Evolutionary conservation across 2,329 filamentous ascomycete genomes (phyloP), one percentile per base, ranked within the genome.

Genomic region (Xylariomycetidae sp.): DNA sequence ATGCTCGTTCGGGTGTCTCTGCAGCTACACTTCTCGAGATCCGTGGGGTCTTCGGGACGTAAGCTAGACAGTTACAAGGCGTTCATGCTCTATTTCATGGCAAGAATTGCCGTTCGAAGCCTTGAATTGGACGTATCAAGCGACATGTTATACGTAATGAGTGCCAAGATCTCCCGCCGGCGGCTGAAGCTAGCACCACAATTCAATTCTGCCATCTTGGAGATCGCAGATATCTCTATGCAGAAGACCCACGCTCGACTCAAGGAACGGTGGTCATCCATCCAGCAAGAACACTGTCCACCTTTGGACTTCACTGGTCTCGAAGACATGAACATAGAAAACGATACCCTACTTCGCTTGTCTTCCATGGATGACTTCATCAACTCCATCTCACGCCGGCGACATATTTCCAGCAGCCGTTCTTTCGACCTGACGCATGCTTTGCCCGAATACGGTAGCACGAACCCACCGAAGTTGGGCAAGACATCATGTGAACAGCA

Each of bases 1-100:
- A 56, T 80, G 1, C 54, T 78, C 0, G 34, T 80, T 3, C 69
- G 75, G 1, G 71, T 77, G 1, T 49, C 61, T 0, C 39, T 77
- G 3, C 72, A 79, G 32, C 42, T 62, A 3, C 25, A 41, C 9
- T 36, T 53, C n/a, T 27, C 34, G 8, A 27, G 45, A 6, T 25
- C 35, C 9, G 6, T 17, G 20, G 2, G 19, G 16, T 2, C 18
- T 23, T 4, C 26, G 29, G 9, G 27, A 30, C 2, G 30, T 5
- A 10, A 9, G 28, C 6, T 16, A 15, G 9, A 15, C 18, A 1
- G 41, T 3, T 80, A 77, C 54, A 80, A 80, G 37, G 38, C 46
- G 0, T 70, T 71, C 41, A 72, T 77, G 64, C 28, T 66, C 0
- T 68, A 62, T 14, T 54, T 73, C 42, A 58, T 72, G 49, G 36